These are phyloP conservation scores for Tuber brumale DNA, from an alignment of 495 filamentous ascomycete genomes.

Conservation along the genomic window DNA sequence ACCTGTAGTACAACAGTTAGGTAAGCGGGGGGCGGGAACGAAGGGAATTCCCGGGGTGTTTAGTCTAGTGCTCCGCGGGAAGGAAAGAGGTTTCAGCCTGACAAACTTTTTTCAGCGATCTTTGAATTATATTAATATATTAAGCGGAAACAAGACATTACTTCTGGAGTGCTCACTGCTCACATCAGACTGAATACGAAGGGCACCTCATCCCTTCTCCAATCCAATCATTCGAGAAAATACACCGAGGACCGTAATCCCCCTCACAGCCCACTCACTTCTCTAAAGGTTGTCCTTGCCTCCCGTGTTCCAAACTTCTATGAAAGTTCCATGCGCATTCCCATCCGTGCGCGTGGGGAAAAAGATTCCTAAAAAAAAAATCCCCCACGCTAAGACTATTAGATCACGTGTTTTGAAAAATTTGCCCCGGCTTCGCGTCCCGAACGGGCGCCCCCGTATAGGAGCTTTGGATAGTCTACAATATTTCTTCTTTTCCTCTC, in stretches of 20 bases:
- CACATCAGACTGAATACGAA: neutral
- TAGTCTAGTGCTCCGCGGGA: neutral
- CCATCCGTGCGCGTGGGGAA: neutral
- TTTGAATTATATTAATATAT: neutral
- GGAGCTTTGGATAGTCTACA: neutral
- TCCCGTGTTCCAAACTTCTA: neutral
- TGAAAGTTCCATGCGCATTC: neutral
- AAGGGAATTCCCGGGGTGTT: neutral
- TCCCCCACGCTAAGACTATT: neutral
- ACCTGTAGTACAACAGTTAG: neutral
- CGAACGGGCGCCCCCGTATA: neutral
- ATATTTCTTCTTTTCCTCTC: conserved; percentile 4
- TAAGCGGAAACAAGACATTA: neutral
- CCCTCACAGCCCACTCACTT: neutral
- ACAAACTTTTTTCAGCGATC: neutral
- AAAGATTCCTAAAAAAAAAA: neutral
- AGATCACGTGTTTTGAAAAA: conserved; percentile 2
- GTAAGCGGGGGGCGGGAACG: neutral
- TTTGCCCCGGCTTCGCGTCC: neutral
- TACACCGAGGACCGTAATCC: neutral
- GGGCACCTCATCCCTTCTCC: neutral
- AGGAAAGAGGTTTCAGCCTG: neutral
- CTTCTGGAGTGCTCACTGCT: neutral
- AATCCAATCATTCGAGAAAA: neutral
- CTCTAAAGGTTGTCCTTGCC: neutral